phyloP scores from a whole-genome alignment of 306 rosid species.

The Rosa chinensis region DNA sequence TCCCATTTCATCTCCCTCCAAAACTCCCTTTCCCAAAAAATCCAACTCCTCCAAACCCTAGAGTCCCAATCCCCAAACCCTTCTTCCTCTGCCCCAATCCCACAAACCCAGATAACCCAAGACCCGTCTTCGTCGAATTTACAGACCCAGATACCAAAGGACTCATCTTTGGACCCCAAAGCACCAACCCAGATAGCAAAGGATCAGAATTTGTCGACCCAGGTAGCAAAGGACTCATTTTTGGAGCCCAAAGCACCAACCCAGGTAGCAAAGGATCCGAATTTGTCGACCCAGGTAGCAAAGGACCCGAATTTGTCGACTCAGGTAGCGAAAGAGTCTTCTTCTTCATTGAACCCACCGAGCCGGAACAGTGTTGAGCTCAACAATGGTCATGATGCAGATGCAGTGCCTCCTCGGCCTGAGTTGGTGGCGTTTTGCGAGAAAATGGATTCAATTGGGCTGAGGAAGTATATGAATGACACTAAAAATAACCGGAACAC shows the following conservation, averaged over 20 bases:
- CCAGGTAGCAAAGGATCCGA: constrained; percentile 7
- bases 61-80: constrained; percentile 26
- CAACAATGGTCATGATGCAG: constrained; percentile 2
- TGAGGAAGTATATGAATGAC: constrained; percentile 45
- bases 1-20: constrained; percentile 57
- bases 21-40: constrained; percentile 43
- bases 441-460: constrained; percentile 62
- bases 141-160: constrained; percentile 2
- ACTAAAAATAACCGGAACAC: constrained; percentile 31
- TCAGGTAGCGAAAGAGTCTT: not conserved
- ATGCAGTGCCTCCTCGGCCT: constrained; percentile 31
- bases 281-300: constrained; percentile 1
- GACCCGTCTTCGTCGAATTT: constrained; percentile 15
- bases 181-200: constrained; percentile 4
- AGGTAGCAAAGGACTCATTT: constrained; percentile 8
- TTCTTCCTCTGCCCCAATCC: not conserved
- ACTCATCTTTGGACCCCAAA: not conserved
- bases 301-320: constrained; percentile 10
- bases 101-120: constrained; percentile 17
- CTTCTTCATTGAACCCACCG: constrained; percentile 20
- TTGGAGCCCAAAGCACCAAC: not conserved
- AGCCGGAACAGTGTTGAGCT: constrained; percentile 13
- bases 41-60: constrained; percentile 55
- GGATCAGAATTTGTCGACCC: not conserved
- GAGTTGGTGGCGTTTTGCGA: constrained; percentile 49